Conservation (phyloP, 1,139 yeast genomes). For the Scheffersomyces cryptocercus region DNA sequence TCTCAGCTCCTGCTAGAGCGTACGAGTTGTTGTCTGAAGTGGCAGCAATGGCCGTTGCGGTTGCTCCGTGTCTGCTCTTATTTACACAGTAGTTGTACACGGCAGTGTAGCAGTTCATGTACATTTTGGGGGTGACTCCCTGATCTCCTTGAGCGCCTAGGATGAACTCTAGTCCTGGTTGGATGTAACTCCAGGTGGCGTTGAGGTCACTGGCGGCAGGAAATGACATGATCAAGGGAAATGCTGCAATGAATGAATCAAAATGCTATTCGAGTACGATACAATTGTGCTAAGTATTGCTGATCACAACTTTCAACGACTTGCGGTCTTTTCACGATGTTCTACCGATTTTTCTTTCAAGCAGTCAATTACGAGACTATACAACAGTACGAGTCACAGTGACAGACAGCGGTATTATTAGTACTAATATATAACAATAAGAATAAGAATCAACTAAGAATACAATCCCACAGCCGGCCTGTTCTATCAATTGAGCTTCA, state of each 20-base stretch:
- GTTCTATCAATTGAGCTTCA: no score
- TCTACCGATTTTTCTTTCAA: no score
- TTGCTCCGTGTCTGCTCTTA: slow-evolving; percentile 55
- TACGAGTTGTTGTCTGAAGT: slow-evolving; percentile 34
- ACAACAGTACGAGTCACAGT: no score
- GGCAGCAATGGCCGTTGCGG: slow-evolving; percentile 18
- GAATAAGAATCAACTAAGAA: no score
- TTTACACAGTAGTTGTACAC: slow-evolving; percentile 93
- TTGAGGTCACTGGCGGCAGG: slow-evolving; percentile 52
- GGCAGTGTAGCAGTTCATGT: slow-evolving; percentile 76
- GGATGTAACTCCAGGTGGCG: slow-evolving; percentile 76
- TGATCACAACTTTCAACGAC: no score
- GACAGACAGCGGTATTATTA: no score
- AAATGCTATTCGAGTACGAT: background rate
- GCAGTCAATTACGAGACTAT: no score
- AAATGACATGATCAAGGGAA: slow-evolving; percentile 13
- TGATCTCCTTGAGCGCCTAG: slow-evolving; percentile 66
- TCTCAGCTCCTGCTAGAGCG: slow-evolving; percentile 81
- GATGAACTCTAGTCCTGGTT: slow-evolving; percentile 71
- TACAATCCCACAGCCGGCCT: no score
- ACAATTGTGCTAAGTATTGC: background rate
- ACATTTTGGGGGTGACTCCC: slow-evolving; percentile 70
- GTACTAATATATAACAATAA: no score
- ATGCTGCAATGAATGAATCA: background rate
- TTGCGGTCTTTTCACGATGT: no score